Percentiles rank a stretch among this genome's conserved stretches.
Evolutionary conservation across 331 rosid genomes (phyloP).

Genomic region (Stylosanthes scabra): DNA sequence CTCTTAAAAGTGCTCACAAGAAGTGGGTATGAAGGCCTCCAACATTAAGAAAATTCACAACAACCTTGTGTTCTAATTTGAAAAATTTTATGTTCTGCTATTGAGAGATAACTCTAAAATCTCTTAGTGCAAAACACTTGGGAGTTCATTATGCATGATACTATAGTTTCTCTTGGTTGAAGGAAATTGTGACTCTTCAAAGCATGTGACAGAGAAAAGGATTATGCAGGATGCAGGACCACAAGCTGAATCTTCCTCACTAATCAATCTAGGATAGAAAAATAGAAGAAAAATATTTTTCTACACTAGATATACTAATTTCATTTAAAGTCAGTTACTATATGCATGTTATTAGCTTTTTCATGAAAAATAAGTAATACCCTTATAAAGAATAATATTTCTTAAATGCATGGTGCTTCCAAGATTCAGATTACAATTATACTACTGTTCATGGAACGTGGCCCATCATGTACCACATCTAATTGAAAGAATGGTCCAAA

Average conservation of each 20-base stretch:
- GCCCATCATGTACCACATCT: conserved; percentile 47
- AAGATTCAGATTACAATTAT: background rate
- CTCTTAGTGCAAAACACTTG: too few relatives aligned
- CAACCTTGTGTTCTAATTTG: too few relatives aligned
- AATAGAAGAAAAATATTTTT: background rate
- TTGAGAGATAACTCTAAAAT: too few relatives aligned
- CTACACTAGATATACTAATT: background rate
- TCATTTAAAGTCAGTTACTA: background rate
- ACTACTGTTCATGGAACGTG: conserved; percentile 40
- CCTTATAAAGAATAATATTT: background rate
- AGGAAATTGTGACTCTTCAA: conserved; percentile 21
- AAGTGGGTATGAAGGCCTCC: too few relatives aligned
- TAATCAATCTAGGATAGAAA: background rate
- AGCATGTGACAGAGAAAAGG: conserved; percentile 3
- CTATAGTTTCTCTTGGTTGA: background rate
- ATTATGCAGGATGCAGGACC: conserved; percentile 36
- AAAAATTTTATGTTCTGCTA: too few relatives aligned
- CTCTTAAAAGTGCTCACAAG: too few relatives aligned
- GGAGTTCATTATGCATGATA: background rate
- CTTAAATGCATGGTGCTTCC: background rate
- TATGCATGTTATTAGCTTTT: too few relatives aligned
- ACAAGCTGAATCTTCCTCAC: conserved; percentile 10
- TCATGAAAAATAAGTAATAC: background rate
- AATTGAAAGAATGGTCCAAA: background rate
- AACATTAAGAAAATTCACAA: too few relatives aligned